Percentiles rank a stretch among this genome's conserved stretches.
phyloP scores from a whole-genome alignment of 257 asterid species.

The Nemophila menziesii region DNA sequence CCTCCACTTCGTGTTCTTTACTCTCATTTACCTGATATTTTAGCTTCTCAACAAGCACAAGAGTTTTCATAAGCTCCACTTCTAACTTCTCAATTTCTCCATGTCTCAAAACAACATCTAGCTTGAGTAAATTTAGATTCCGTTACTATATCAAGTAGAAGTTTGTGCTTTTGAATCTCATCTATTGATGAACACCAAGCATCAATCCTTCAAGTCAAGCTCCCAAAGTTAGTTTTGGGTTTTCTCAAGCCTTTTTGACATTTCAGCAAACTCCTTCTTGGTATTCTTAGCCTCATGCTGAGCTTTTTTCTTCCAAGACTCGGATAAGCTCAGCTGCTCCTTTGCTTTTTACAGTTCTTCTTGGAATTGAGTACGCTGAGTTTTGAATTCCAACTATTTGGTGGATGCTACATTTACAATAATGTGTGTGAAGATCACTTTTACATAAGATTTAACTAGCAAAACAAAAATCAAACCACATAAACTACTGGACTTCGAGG shows the following conservation, averaged over 20 bases:
- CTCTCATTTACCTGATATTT: conserved; percentile 45
- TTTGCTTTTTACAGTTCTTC: conserved; percentile 62
- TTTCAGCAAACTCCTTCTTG: conserved; percentile 38
- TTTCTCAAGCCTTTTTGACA: conserved; percentile 52
- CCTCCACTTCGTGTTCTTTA: conserved; percentile 48
- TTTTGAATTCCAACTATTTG: conserved; percentile 45
- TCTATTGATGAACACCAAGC: conserved; percentile 57
- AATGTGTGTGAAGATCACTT: not conserved
- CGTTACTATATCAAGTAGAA: conserved; percentile 39
- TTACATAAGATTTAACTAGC: not conserved
- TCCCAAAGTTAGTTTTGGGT: conserved; percentile 61
- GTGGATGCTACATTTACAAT: conserved; percentile 47
- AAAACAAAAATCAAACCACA: conserved; percentile 30
- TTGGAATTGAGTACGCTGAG: conserved; percentile 53
- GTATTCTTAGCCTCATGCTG: conserved; percentile 70
- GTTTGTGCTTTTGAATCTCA: conserved; percentile 67
- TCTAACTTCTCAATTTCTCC: conserved; percentile 53
- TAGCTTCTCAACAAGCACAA: conserved; percentile 45
- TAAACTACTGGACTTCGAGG: conserved; percentile 60
- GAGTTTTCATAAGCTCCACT: conserved; percentile 47
- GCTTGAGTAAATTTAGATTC: conserved; percentile 66
- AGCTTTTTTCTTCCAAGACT: conserved; percentile 54
- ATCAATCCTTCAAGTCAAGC: conserved; percentile 64
- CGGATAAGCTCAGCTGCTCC: conserved; percentile 61
- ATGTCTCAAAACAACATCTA: conserved; percentile 51